A percentile compares a stretch with the other conserved stretches of the same genome.
Evolutionary conservation across 208 protist genomes (phyloP).

Genomic region (Vickermania spadyakhi): DNA sequence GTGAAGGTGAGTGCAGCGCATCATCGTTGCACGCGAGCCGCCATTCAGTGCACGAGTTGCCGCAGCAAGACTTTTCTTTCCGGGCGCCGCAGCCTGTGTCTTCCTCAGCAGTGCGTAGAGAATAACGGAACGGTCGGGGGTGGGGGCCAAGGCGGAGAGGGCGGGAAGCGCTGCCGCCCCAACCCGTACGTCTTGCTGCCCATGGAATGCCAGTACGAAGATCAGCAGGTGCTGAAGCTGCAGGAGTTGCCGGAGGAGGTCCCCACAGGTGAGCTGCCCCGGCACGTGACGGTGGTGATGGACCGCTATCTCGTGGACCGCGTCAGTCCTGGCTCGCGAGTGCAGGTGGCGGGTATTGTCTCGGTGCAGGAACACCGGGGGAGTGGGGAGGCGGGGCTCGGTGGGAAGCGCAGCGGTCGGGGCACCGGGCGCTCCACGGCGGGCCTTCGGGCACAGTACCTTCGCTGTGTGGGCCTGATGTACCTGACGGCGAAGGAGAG

Average conservation of each 20-base stretch:
- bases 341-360: slow-evolving; percentile 90
- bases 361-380: slow-evolving; percentile 79
- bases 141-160: slow-evolving; percentile 9
- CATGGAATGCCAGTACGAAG: slow-evolving; percentile 91
- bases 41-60: slow-evolving; percentile 88
- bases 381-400: slow-evolving; percentile 19
- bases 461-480: slow-evolving; percentile 86
- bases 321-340: slow-evolving; percentile 94
- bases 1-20: slow-evolving; percentile 79
- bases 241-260: slow-evolving; percentile 94
- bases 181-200: slow-evolving; percentile 91
- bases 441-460: slow-evolving; percentile 85
- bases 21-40: slow-evolving; percentile 68
- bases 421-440: slow-evolving; percentile 32
- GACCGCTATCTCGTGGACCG: slow-evolving; percentile 91
- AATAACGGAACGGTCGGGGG: slow-evolving; percentile 43
- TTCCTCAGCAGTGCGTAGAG: slow-evolving; percentile 82
- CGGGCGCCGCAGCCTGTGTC: slow-evolving; percentile 58
- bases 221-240: slow-evolving; percentile 90
- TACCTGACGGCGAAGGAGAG: slow-evolving; percentile 34
- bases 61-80: slow-evolving; percentile 77
- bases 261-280: slow-evolving; percentile 90
- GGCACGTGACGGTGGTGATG: slow-evolving; percentile 77
- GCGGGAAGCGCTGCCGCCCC: slow-evolving; percentile 49
- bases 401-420: slow-evolving; percentile 1